Base-by-base conservation (phyloP, 352 stramenopile genomes). In the Pythium aquatile region DNA sequence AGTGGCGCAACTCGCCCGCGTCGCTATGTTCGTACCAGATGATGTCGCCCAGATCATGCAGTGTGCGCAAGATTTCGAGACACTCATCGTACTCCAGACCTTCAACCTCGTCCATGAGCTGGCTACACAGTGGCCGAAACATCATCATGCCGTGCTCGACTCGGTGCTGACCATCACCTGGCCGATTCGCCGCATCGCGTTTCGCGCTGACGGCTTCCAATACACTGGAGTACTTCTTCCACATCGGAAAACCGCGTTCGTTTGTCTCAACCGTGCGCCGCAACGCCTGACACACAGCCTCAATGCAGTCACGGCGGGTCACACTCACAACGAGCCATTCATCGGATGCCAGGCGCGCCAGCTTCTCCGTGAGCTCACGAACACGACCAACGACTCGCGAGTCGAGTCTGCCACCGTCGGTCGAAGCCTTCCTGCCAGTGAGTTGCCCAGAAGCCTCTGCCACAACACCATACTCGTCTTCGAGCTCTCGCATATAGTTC, bases 41-140 rank as follows among this genome's bases (percentile, higher is more conserved):
- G 1, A 70, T 33, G 26, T 70, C 63, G 5, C 63, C 63, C 1
- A 70, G 39, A 33, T 70, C 51, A 11, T 70, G 49, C 3, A 70
- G 30, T 6, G 57, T 48, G 3, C 46, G 52, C 0, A 70, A 28
- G 13, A 65, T 65, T 16, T 35, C 17, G 1, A 11, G 16, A 29
- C 51, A 61, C 32, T 65, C 58, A 37, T 57, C 58, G 30, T 29
- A 30, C 13, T 65, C 48, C 13, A 55, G 29, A 29, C 32, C 54
- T 0, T 63, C 55, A 29, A 64, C 16, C 16, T 59, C 48, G 16
- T 35, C 29, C 47, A 62, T 44, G 7, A 69, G 46, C 2, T 42
- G 32, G 5, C 33, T 29, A 24, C 55, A 56, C 17, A 69, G 14
- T 9, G 20, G 33, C 0, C 51, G 6, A 13, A 58, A 28, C 5